These are phyloP conservation scores for Xylaria digitata DNA, from an alignment of 2,329 filamentous ascomycete species.

Conservation along the genomic window DNA sequence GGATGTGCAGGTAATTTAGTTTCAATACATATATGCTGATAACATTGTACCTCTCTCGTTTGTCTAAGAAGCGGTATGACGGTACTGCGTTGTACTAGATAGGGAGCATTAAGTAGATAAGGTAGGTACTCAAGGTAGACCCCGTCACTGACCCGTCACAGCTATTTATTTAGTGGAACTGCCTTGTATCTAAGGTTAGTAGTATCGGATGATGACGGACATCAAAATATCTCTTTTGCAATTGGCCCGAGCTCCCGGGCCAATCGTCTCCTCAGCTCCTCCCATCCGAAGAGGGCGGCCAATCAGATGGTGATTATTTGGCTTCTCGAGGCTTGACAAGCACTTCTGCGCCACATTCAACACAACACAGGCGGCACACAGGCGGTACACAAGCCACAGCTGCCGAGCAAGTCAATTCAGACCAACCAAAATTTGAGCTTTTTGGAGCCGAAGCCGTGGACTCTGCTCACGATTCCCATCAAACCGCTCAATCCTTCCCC, in stretches of 20 bases:
- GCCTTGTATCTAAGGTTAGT: neutral
- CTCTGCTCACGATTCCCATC: slow-evolving; percentile 53
- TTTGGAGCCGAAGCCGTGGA: slow-evolving; percentile 44
- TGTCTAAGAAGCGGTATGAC: no score
- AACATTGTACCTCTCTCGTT: neutral
- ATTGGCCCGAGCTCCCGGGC: slow-evolving; percentile 31
- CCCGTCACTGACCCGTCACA: no score
- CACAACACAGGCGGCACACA: no score
- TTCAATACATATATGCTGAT: neutral
- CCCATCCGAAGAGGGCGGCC: slow-evolving; percentile 31
- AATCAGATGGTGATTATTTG: slow-evolving; percentile 46
- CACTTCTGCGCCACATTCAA: neutral
- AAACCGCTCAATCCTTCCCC: slow-evolving; percentile 65
- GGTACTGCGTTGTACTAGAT: no score
- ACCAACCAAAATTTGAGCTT: slow-evolving; percentile 50
- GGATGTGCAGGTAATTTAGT: neutral
- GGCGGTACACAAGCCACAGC: slow-evolving; percentile 28
- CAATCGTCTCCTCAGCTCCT: slow-evolving; percentile 11
- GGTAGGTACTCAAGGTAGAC: neutral
- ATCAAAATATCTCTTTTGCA: neutral
- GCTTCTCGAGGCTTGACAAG: slow-evolving; percentile 22
- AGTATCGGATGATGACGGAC: slow-evolving; percentile 22
- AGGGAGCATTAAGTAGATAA: no score
- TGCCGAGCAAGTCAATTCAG: slow-evolving; percentile 42
- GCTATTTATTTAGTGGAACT: no score